A percentile compares a stretch with the other conserved stretches of the same genome.
Evolutionary conservation across 164 flowering plant genomes (phyloP).

Genomic region (Dillenia suffruticosa): DNA sequence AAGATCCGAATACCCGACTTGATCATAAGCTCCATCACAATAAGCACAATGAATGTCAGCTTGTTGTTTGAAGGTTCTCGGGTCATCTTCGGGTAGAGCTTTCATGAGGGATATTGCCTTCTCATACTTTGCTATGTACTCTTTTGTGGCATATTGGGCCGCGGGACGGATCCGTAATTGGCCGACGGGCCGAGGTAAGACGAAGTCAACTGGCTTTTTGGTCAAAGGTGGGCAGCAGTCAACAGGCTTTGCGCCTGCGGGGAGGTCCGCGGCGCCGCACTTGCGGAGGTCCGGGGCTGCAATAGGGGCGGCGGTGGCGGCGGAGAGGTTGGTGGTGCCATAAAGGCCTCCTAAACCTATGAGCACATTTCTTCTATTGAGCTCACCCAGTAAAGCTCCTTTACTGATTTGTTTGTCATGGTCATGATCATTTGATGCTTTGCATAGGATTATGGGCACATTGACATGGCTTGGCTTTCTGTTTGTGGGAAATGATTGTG

Average conservation of each 20-base stretch:
- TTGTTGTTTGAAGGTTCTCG: conserved; percentile 55
- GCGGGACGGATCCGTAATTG: too few species aligned
- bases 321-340: not conserved
- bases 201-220: conserved; percentile 6
- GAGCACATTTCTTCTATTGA: conserved; percentile 13
- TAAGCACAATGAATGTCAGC: conserved; percentile 71
- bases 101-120: conserved; percentile 24
- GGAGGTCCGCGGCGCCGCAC: conserved; percentile 16
- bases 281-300: conserved; percentile 14
- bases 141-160: not conserved
- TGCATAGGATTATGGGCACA: too few species aligned
- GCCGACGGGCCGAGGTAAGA: not conserved
- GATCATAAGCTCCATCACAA: conserved; percentile 51
- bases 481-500: too few species aligned
- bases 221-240: conserved; percentile 19
- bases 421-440: too few species aligned
- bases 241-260: conserved; percentile 12
- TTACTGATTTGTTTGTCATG: too few species aligned
- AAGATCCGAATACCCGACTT: conserved; percentile 34
- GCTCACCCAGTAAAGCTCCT: too few species aligned
- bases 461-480: too few species aligned
- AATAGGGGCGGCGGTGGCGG: not conserved
- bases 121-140: conserved; percentile 18
- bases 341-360: conserved; percentile 14
- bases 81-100: conserved; percentile 41